Evolutionary conservation across 495 filamentous ascomycete species (phyloP), one percentile per base, ranked within the genome.

Genomic region (Durotheca rogersii): DNA sequence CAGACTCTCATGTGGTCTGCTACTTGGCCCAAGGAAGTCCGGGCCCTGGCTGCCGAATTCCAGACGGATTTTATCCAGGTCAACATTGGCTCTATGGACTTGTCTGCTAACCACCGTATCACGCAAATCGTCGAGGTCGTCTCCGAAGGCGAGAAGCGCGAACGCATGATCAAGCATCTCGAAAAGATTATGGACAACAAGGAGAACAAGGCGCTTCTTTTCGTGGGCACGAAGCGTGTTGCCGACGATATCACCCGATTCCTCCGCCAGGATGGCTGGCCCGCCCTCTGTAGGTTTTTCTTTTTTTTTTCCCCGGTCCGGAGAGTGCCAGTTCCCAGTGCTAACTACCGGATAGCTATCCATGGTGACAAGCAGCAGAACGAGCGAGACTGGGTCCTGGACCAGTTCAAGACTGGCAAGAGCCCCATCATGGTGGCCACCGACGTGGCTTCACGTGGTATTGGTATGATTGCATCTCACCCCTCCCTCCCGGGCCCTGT

Each of bases 1-100:
- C 93, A 98, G 64, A 98, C 93, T 53, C 95, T 91, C 82, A 98
- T 98, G 93, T 98, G 93, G 93, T 98, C 93, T 47, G 93, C 93
- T 60, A 98, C 93, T 6, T 98, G 93, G 93, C 93, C 93, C 53
- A 98, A 97, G 83, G 93, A 98, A 68, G 92, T 98, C 58, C 91
- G 93, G 60, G 86, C 89, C 66, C 78, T 97, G 49, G 93, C 93
- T n/a, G 79, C 87, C 23, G 93, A 98, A 67, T 98, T 94, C 79
- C 81, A 95, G 58, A 85, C 85, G 62, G 86, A 98, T 65, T 96
- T 92, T 74, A 98, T 98, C 64, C 93, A 98, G 73, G 93, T 97
- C 70, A 98, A 97, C 76, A 92, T 98, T 68, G 93, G 93, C 66
- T 98, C 93, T 38, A 81, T 93, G 80, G 93, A 97, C 46, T 79